Evolutionary conservation across 2,329 filamentous ascomycete genomes (phyloP), one percentile per base, ranked within the genome.

Genomic region (Exophiala phaeomuriformis): DNA sequence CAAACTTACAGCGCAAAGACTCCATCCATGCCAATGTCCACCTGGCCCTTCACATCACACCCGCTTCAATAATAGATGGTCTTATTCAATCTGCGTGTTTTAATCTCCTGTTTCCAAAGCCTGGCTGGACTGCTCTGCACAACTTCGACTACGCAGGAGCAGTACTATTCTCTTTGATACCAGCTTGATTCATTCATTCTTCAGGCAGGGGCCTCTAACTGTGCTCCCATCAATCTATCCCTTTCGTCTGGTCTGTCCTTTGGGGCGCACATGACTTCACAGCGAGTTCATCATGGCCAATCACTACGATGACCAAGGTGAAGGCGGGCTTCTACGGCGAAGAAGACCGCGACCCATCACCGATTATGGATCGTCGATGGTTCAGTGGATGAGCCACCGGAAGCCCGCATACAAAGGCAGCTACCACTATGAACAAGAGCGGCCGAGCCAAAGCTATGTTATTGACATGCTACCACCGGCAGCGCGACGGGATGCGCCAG

Each of bases 401-500:
- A 80, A 83, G 64, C 85, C 86, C 30, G 83, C 83, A 62, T 91
- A 88, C 71, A 85, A 84, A 67, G 83, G 84, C 53, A 76, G 79
- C 4, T 84, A 83, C 63, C 76, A 77, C 56, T 82, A 89, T 63
- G 90, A 95, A 72, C 75, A 79, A 42, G 91, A 96, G 71, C 77
- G 91, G 53, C 90, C 90, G 0, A 94, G 87, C 68, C 76, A 84
- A 37, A 96, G 89, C 73, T 97, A 93, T 68, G 86, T 95, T 41
- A 81, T 95, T 43, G 87, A 96, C 77, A 91, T 97, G 82, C 77
- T 94, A 28, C 90, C 91, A 2, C 91, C 93, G 1, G 77, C 85
- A 41, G 90, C 88, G 35, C 80, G 88, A 66, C 75, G 83, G 49
- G 79, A 83, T 60, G 84, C 80, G 58, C 83, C 90, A 19, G 89